phyloP scores from a whole-genome alignment of 129 eudicot genomes.

The Gnaphalium uliginosum region DNA sequence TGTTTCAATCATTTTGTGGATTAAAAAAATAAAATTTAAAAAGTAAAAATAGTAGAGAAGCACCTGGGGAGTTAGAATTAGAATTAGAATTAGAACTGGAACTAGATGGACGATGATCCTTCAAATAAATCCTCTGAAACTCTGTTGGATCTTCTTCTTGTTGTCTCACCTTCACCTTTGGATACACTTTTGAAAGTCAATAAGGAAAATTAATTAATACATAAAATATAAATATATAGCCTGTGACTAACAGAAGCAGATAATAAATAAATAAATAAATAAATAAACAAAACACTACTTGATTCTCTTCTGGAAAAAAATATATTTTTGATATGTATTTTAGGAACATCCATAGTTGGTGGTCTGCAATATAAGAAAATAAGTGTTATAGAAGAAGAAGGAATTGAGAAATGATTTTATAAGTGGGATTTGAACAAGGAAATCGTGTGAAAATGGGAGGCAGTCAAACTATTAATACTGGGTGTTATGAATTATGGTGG shows the following conservation, averaged over 20 bases:
- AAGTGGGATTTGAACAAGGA: constrained; percentile 3
- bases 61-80: constrained; percentile 37
- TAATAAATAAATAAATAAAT: background rate
- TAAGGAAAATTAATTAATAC: background rate
- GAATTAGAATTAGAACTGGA: constrained; percentile 11
- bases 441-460: constrained; percentile 19
- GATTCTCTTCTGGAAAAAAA: background rate
- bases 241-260: background rate
- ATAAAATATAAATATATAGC: background rate
- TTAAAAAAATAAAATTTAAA: background rate
- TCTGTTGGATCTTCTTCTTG: constrained; percentile 34
- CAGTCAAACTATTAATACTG: constrained; percentile 3
- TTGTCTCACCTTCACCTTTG: constrained; percentile 70
- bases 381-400: background rate
- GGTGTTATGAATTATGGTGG: constrained; percentile 24
- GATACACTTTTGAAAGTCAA: constrained; percentile 59
- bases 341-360: constrained; percentile 5
- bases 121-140: constrained; percentile 30
- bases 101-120: constrained; percentile 13
- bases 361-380: background rate
- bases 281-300: constrained; percentile 15
- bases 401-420: background rate
- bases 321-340: background rate
- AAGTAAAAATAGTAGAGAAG: background rate
- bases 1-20: background rate